phyloP scores from a whole-genome alignment of 1,284 basidiomycete genomes.

The Leccinum pseudoinsigne region DNA sequence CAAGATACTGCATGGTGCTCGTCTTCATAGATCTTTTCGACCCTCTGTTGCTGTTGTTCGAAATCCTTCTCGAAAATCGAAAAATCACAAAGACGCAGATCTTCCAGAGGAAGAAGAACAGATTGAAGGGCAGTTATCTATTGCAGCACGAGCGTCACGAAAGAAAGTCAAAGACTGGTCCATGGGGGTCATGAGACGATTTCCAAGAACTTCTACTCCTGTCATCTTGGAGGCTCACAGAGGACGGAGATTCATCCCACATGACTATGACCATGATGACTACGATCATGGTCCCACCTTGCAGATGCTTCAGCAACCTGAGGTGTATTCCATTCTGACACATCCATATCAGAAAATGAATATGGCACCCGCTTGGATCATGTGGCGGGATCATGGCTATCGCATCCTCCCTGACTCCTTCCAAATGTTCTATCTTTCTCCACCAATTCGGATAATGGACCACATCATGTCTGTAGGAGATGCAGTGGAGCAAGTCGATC shows the following conservation, averaged over 20 bases:
- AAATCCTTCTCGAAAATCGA: neutral
- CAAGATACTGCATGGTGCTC: conserved; percentile 1
- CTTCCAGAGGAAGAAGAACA: neutral
- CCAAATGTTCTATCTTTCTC: conserved; percentile 20
- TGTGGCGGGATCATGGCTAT: conserved; percentile 23
- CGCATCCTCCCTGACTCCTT: conserved; percentile 1
- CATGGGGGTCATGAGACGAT: neutral
- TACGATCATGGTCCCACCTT: conserved; percentile 16
- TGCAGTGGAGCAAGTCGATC: no score
- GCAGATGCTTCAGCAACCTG: conserved; percentile 9
- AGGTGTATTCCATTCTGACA: conserved; percentile 6
- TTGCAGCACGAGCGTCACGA: neutral
- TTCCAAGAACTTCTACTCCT: neutral
- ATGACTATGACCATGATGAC: conserved; percentile 5
- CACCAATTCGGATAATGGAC: neutral
- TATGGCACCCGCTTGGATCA: conserved; percentile 6
- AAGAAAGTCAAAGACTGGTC: neutral
- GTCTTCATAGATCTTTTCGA: neutral
- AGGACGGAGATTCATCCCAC: neutral
- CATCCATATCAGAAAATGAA: neutral
- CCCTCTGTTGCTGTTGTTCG: neutral
- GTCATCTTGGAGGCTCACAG: neutral
- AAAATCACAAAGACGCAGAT: neutral
- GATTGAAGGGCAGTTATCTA: neutral
- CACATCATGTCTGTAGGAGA: conserved; percentile 13